Percentiles rank a stretch among this genome's conserved stretches.
phyloP scores from a whole-genome alignment of 805 yeast species.

The Kluyveromyces nonfermentans region DNA sequence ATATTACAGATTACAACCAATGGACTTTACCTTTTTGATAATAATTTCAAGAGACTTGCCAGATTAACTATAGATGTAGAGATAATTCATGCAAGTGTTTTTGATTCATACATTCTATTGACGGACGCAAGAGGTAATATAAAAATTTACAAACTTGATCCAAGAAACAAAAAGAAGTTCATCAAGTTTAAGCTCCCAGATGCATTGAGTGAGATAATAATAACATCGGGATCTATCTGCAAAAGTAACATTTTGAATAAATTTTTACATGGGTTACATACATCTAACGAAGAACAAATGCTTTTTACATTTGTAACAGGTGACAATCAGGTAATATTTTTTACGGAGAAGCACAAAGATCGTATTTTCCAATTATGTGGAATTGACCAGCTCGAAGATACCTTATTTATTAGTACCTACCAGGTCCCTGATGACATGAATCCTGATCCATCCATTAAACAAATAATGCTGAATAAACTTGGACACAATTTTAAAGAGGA shows the following conservation, averaged over 20 bases:
- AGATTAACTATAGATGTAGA: slow-evolving; percentile 49
- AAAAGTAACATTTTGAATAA: slow-evolving; percentile 39
- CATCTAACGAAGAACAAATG: slow-evolving; percentile 25
- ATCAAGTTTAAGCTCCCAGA: slow-evolving; percentile 31
- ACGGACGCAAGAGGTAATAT: slow-evolving; percentile 66
- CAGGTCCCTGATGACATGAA: slow-evolving; percentile 31
- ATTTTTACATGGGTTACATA: slow-evolving; percentile 22
- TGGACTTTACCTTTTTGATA: slow-evolving; percentile 53
- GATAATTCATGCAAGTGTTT: slow-evolving; percentile 52
- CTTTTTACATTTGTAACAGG: slow-evolving; percentile 64
- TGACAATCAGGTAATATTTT: slow-evolving; percentile 61
- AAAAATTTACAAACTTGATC: slow-evolving; percentile 41
- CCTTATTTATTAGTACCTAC: slow-evolving; percentile 31
- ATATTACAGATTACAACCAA: slow-evolving; percentile 69
- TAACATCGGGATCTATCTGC: slow-evolving; percentile 61
- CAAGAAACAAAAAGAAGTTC: slow-evolving; percentile 28
- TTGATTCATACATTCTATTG: slow-evolving; percentile 53
- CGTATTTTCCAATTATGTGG: slow-evolving; percentile 32
- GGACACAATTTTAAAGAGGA: slow-evolving; percentile 59
- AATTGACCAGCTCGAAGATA: slow-evolving; percentile 30
- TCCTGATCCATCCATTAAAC: slow-evolving; percentile 70
- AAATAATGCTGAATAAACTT: slow-evolving; percentile 49
- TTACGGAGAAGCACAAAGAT: slow-evolving; percentile 42
- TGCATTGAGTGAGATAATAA: slow-evolving; percentile 37
- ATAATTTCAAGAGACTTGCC: slow-evolving; percentile 45